Evolutionary conservation across 331 rosid species (phyloP).

Genomic region (Quercus tomentella): DNA sequence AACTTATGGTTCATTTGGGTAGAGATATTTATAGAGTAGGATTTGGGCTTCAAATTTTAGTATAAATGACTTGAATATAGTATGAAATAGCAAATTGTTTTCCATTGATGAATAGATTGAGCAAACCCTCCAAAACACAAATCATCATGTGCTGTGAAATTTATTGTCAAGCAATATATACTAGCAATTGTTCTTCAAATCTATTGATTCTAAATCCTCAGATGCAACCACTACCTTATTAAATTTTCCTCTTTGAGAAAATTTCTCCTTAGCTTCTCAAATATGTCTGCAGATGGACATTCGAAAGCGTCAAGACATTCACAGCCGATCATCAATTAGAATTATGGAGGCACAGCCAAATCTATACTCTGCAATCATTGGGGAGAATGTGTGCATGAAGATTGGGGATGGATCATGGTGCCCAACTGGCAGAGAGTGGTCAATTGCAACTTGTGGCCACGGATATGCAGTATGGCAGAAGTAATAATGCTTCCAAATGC

Average conservation of each 20-base stretch:
- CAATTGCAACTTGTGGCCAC: conserved; percentile 63
- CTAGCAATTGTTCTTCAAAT: no score
- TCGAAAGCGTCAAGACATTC: conserved; percentile 73
- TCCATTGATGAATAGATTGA: no score
- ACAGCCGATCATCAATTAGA: conserved; percentile 65
- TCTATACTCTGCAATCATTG: conserved; percentile 79
- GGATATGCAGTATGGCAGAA: conserved; percentile 85
- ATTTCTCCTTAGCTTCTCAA: background rate
- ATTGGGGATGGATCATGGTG: conserved; percentile 88
- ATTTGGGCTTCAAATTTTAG: no score
- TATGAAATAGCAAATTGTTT: no score
- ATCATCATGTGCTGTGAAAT: no score
- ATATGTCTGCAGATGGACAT: conserved; percentile 54
- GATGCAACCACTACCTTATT: background rate
- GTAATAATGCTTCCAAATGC: conserved; percentile 19
- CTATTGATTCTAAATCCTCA: no score
- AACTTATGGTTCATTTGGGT: background rate
- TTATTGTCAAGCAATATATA: no score
- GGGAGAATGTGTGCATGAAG: conserved; percentile 77
- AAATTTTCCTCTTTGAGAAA: background rate
- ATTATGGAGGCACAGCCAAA: conserved; percentile 77
- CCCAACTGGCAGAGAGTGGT: conserved; percentile 80
- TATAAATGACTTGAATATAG: no score
- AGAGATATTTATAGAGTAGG: no score
- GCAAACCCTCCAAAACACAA: no score